Evolutionary conservation across 176 grass and related monocot species (phyloP).

Genomic region (Raddia guianensis): DNA sequence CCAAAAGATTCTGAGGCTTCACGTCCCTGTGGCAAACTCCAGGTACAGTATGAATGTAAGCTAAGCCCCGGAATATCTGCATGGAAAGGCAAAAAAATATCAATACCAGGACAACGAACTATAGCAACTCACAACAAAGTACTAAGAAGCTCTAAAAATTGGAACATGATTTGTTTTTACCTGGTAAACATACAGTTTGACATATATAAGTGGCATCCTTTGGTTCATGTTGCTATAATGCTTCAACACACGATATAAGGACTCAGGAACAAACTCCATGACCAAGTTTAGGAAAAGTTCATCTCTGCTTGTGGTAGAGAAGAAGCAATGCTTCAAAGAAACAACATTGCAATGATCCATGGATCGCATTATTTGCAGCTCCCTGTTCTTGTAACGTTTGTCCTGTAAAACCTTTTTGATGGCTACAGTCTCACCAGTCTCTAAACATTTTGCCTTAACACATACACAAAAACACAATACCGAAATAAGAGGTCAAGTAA

Average conservation of each 20-base stretch:
- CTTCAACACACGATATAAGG: constrained; percentile 78
- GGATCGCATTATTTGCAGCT: constrained; percentile 86
- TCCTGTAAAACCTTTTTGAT: constrained; percentile 99
- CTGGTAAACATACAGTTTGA: constrained; percentile 96
- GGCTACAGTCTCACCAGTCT: constrained; percentile 82
- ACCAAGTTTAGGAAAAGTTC: constrained; percentile 98
- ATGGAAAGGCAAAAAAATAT: constrained; percentile 32
- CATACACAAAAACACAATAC: constrained; percentile 6
- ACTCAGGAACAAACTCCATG: constrained; percentile 95
- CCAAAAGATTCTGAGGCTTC: constrained; percentile 98
- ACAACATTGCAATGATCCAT: constrained; percentile 96
- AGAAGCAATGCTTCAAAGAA: constrained; percentile 95
- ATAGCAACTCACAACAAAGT: not conserved
- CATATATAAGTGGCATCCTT: constrained; percentile 91
- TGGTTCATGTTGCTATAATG: constrained; percentile 98
- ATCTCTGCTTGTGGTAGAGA: constrained; percentile 93
- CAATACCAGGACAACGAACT: not conserved
- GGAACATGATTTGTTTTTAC: constrained; percentile 29
- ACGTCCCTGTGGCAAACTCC: constrained; percentile 97
- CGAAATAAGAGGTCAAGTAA: not conserved
- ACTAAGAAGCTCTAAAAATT: constrained; percentile 16
- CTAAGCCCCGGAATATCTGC: constrained; percentile 91
- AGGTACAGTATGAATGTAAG: constrained; percentile 91
- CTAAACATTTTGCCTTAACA: constrained; percentile 88
- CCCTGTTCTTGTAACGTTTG: constrained; percentile 92